Conservation (phyloP, 2,329 filamentous ascomycete species). For the Ceratocystis destructans region DNA sequence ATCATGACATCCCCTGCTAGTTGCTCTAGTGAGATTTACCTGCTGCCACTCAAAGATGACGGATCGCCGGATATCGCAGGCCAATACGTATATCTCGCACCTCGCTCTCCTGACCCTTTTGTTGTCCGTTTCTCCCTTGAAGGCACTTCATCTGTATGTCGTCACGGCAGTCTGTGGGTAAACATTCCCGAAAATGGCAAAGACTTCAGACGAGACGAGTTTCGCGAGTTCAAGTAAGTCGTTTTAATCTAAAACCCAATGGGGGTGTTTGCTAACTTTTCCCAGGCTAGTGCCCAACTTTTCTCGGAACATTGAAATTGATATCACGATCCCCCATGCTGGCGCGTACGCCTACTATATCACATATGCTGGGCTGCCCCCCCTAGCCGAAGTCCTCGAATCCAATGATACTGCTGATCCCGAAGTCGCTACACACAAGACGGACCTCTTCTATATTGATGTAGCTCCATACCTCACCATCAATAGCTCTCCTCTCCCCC, state of each 20-base stretch:
- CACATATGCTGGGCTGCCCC: conserved; percentile 76
- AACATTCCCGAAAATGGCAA: conserved; percentile 73
- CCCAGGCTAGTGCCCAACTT: conserved; percentile 75
- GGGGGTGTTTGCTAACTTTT: neutral
- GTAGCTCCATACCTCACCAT: conserved; percentile 70
- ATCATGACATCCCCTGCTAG: conserved; percentile 48
- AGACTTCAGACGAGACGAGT: conserved; percentile 63
- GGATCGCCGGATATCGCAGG: conserved; percentile 81
- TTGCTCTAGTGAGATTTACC: conserved; percentile 61
- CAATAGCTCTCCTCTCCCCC: conserved; percentile 58
- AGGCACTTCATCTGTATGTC: conserved; percentile 88
- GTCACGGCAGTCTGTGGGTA: conserved; percentile 88
- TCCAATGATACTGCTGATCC: conserved; percentile 26
- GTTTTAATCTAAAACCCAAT: neutral
- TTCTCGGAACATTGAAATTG: conserved; percentile 80
- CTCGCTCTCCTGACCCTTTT: conserved; percentile 59
- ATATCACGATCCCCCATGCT: conserved; percentile 66
- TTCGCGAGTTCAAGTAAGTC: conserved; percentile 77
- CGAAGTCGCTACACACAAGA: conserved; percentile 38
- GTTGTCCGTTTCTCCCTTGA: conserved; percentile 79
- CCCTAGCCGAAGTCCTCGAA: conserved; percentile 44
- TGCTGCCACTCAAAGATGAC: conserved; percentile 81
- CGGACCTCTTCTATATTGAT: conserved; percentile 80
- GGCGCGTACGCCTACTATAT: conserved; percentile 92
- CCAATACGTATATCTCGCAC: conserved; percentile 81